Conservation (phyloP, 2,329 filamentous ascomycete genomes). For the Ceratocystis eucalypticola region DNA sequence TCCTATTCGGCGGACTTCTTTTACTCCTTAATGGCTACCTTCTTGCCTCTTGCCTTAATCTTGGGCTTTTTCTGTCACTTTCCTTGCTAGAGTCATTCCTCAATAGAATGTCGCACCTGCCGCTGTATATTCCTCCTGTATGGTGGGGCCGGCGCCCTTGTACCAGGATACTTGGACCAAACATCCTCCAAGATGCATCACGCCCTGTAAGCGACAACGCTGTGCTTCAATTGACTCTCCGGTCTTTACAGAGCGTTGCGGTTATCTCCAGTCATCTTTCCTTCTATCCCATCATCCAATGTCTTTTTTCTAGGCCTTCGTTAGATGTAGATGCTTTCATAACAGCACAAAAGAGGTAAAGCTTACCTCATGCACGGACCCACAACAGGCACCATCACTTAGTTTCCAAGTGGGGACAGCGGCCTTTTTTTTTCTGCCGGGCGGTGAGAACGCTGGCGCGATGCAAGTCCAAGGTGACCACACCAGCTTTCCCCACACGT, state of each 20-base stretch:
- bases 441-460: not conserved
- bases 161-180: too few species aligned
- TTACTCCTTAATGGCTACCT: not conserved
- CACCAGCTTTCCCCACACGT: not conserved
- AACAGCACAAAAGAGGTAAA: constrained; percentile 3
- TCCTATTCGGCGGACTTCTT: not conserved
- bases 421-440: constrained; percentile 5
- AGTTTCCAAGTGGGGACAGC: not conserved
- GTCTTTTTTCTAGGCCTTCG: not conserved
- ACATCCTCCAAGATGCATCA: not conserved
- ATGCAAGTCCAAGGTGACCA: not conserved
- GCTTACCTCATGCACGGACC: not conserved
- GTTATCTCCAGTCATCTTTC: not conserved
- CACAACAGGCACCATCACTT: not conserved
- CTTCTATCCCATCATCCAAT: not conserved
- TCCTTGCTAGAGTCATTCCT: not conserved
- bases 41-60: not conserved
- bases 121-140: not conserved
- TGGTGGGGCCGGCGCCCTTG: too few species aligned
- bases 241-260: not conserved
- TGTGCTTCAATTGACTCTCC: not conserved
- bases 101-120: not conserved
- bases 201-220: not conserved
- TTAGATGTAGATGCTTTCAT: not conserved
- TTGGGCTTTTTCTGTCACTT: not conserved